Percentiles rank a stretch among this genome's conserved stretches.
These are phyloP conservation scores for Boletus rubroflammeus DNA, from an alignment of 768 basidiomycete species.

Conservation along the genomic window DNA sequence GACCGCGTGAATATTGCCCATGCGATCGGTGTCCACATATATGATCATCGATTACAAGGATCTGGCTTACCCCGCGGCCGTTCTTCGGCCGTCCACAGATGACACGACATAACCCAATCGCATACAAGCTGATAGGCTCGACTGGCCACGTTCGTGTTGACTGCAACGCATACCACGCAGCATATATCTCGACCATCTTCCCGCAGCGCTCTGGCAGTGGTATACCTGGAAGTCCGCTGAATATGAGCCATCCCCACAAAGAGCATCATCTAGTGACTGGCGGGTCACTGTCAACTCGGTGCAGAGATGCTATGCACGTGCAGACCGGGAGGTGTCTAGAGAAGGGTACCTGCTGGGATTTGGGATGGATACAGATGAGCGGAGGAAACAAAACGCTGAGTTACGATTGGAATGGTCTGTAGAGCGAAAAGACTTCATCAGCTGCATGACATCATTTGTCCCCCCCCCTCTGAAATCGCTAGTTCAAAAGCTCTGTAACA, in stretches of 20 bases:
- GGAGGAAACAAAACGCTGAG: background rate
- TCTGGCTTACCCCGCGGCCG: background rate
- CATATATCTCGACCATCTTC: background rate
- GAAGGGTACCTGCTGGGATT: background rate
- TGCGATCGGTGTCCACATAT: background rate
- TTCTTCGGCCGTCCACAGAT: background rate
- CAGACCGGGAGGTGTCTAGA: background rate
- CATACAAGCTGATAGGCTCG: background rate
- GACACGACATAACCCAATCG: background rate
- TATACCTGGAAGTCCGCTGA: background rate
- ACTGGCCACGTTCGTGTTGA: background rate
- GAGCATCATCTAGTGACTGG: background rate
- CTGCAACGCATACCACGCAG: background rate
- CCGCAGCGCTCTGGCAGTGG: background rate
- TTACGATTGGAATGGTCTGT: background rate
- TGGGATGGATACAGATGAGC: background rate
- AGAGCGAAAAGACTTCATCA: background rate
- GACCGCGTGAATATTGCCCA: too few relatives aligned
- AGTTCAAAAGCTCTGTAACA: background rate
- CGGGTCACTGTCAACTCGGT: background rate
- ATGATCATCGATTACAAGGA: background rate
- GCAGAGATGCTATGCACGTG: constrained; percentile 5
- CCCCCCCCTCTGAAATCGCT: too few relatives aligned
- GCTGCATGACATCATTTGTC: background rate
- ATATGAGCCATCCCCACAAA: background rate